A percentile compares a stretch with the other conserved stretches of the same genome.
Conservation (phyloP, 768 basidiomycete genomes). For the Royoungia palumana region DNA sequence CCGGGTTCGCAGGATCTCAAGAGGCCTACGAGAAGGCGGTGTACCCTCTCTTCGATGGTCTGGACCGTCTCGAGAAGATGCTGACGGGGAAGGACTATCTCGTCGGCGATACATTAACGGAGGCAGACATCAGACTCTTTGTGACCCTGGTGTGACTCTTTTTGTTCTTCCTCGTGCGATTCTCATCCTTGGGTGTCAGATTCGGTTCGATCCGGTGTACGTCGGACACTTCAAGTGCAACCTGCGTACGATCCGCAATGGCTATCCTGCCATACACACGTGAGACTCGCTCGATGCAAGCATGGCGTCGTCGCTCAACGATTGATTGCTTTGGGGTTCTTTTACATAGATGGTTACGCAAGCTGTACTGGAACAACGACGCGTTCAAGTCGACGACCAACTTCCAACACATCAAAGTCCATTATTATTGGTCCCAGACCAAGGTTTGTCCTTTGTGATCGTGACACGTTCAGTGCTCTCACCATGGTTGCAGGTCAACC, state of each 20-base stretch:
- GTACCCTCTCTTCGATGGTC: slow-evolving; percentile 64
- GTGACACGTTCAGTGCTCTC: background rate
- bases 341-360: slow-evolving; percentile 67
- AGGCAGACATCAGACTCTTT: slow-evolving; percentile 82
- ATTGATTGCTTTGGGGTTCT: background rate
- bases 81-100: slow-evolving; percentile 80
- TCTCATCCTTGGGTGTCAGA: slow-evolving; percentile 34
- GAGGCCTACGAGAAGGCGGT: slow-evolving; percentile 80
- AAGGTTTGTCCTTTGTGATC: slow-evolving; percentile 11
- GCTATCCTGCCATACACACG: slow-evolving; percentile 81
- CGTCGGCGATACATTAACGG: slow-evolving; percentile 78
- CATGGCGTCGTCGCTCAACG: background rate
- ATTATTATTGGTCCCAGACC: slow-evolving; percentile 39
- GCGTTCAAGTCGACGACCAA: slow-evolving; percentile 87
- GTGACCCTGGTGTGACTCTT: slow-evolving; percentile 80
- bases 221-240: slow-evolving; percentile 94
- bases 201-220: slow-evolving; percentile 91
- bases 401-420: slow-evolving; percentile 70
- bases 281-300: background rate
- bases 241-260: slow-evolving; percentile 76
- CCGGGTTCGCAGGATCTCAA: slow-evolving; percentile 83
- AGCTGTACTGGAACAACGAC: slow-evolving; percentile 86
- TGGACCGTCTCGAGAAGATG: slow-evolving; percentile 79
- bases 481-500: slow-evolving; percentile 60
- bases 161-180: background rate